A percentile compares a stretch with the other conserved stretches of the same genome.
Conservation (phyloP, 768 basidiomycete species). For the Dioszegia crocea region DNA sequence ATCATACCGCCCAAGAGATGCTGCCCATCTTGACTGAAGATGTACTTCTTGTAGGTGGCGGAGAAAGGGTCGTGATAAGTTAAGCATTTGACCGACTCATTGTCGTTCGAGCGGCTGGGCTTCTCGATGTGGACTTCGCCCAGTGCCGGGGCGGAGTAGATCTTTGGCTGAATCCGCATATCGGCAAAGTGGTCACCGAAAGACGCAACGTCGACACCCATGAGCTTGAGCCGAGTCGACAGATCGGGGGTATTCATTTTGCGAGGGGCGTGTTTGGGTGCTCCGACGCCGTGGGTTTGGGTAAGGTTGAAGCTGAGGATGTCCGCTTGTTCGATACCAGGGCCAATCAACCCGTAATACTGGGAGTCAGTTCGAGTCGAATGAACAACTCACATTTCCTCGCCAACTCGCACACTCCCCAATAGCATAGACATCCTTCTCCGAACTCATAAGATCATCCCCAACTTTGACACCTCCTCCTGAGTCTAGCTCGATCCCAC, state of each 20-base stretch:
- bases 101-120: slow-evolving; percentile 30
- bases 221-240: slow-evolving; percentile 66
- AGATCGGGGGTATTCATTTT: slow-evolving; percentile 64
- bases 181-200: slow-evolving; percentile 68
- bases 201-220: slow-evolving; percentile 57
- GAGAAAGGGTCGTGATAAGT: slow-evolving; percentile 69
- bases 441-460: slow-evolving; percentile 60
- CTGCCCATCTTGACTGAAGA: slow-evolving; percentile 68
- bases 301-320: slow-evolving; percentile 70
- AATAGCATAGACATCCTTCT: slow-evolving; percentile 63
- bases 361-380: background rate
- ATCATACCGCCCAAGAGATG: slow-evolving; percentile 72
- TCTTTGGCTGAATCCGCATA: slow-evolving; percentile 44
- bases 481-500: slow-evolving; percentile 56
- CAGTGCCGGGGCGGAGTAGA: slow-evolving; percentile 21
- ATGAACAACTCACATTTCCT: slow-evolving; percentile 49
- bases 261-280: slow-evolving; percentile 50
- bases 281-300: slow-evolving; percentile 54
- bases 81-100: slow-evolving; percentile 58
- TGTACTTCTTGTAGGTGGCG: slow-evolving; percentile 70
- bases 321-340: slow-evolving; percentile 67
- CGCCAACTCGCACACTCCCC: slow-evolving; percentile 71
- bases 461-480: slow-evolving; percentile 62
- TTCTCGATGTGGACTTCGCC: slow-evolving; percentile 18
- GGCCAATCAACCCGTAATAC: slow-evolving; percentile 70